A percentile compares a stretch with the other conserved stretches of the same genome.
These are phyloP conservation scores for Globomyces sp. DNA, from an alignment of 371 early-diverging fungal species.

Conservation along the genomic window DNA sequence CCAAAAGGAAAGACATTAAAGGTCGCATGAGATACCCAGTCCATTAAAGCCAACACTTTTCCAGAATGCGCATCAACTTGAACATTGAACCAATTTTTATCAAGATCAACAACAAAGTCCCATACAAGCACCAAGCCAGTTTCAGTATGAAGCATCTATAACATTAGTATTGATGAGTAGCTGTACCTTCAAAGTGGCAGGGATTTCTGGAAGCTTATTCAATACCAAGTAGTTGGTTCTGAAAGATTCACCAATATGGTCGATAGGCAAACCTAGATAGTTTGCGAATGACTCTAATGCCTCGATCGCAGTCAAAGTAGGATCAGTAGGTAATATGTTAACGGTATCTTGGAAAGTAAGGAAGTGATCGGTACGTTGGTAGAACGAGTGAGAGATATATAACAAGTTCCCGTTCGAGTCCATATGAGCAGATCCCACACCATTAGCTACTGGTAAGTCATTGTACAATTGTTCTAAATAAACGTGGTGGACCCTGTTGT, in stretches of 20 bases:
- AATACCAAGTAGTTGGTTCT: background rate
- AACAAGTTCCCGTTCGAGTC: constrained; percentile 28
- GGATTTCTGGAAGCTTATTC: background rate
- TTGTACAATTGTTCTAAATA: constrained; percentile 46
- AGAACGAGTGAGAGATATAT: constrained; percentile 22
- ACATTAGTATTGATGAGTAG: background rate
- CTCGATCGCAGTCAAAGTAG: constrained; percentile 3
- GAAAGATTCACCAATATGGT: background rate
- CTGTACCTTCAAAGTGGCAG: constrained; percentile 8
- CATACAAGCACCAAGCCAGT: constrained; percentile 61
- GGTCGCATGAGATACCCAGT: constrained; percentile 81
- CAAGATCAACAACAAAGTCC: constrained; percentile 85
- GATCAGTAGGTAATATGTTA: background rate
- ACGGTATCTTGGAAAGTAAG: constrained; percentile 2
- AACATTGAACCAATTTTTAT: constrained; percentile 86
- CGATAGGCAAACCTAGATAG: constrained; percentile 5
- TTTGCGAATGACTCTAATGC: background rate
- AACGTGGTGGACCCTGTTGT: constrained; percentile 50
- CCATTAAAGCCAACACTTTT: constrained; percentile 65
- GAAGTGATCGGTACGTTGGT: background rate
- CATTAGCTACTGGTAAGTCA: constrained; percentile 50
- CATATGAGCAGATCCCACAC: constrained; percentile 44
- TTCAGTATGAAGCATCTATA: constrained; percentile 8
- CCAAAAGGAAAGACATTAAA: constrained; percentile 87
- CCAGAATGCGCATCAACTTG: constrained; percentile 74